phyloP scores from a whole-genome alignment of 2,329 filamentous ascomycete species.

The Penicillium sp. region DNA sequence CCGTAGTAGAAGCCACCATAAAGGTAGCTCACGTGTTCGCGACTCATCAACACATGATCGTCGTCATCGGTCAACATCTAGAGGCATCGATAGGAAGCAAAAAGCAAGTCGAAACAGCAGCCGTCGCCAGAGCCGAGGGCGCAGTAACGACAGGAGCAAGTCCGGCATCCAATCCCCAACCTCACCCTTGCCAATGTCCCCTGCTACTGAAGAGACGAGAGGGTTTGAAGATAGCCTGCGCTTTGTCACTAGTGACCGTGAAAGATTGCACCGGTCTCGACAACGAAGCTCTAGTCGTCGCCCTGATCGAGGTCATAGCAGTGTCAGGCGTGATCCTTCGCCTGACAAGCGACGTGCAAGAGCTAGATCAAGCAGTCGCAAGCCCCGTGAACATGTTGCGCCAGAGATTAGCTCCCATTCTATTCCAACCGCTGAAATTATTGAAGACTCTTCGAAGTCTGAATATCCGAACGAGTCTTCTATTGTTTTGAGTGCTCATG shows the following conservation, averaged over 20 bases:
- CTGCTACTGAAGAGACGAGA: conserved; percentile 47
- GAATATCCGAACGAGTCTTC: conserved; percentile 17
- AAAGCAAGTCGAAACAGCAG: conserved; percentile 40
- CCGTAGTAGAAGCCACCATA: conserved; percentile 46
- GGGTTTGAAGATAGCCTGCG: conserved; percentile 60
- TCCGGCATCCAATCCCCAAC: conserved; percentile 68
- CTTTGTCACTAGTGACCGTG: conserved; percentile 42
- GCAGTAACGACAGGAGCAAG: conserved; percentile 58
- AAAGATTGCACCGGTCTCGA: conserved; percentile 43
- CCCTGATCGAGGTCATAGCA: conserved; percentile 40
- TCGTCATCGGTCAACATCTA: conserved; percentile 36
- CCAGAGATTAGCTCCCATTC: conserved; percentile 1
- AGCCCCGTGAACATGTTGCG: conserved; percentile 13
- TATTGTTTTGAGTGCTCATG: conserved; percentile 47
- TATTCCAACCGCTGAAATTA: conserved; percentile 4
- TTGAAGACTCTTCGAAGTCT: conserved; percentile 22
- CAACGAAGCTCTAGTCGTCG: conserved; percentile 51
- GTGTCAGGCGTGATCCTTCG: conserved; percentile 41
- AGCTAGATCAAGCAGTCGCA: conserved; percentile 33
- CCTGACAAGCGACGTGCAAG: conserved; percentile 40
- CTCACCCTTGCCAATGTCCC: conserved; percentile 72
- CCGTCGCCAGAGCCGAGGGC: conserved; percentile 46
- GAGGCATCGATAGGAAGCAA: conserved; percentile 28
- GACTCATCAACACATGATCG: conserved; percentile 24
- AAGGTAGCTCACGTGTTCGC: conserved; percentile 22